Base-by-base conservation (phyloP, 73 alveolate species). In the Paramecium pentaurelia region DNA sequence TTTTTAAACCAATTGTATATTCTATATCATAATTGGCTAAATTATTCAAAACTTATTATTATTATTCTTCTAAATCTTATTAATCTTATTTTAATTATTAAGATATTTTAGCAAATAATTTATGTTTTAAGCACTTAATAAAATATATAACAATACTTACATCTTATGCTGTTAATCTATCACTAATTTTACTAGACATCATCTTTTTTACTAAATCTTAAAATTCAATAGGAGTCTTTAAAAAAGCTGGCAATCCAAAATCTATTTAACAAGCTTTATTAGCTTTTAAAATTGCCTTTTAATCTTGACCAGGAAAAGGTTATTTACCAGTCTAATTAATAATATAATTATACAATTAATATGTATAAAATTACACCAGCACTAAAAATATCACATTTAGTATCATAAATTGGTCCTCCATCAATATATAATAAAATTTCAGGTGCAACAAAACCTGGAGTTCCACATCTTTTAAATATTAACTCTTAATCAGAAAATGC, bases 241-340 rank as follows among this genome's bases (percentile, higher is more conserved):
- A 59, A 42, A 89, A 89, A 1, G 58, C 47, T 25, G 94, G 94
- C 58, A 89, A 73, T 58, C 88, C 94, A 49, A 71, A 89, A 45
- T 83, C 92, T 36, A 89, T 37, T 49, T 89, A 77, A 49, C 94
- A 89, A 10, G 94, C 75, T 73, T 89, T 89, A 34, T 89, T 89
- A 30, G 94, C 94, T 49, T 83, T 77, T 83, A 89, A 73, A 12
- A 89, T 89, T 30, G 54, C 49, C 37, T 89, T 89, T 42, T 89
- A 73, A 73, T 89, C 94, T 54, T 68, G 20, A 12, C 94, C 94
- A 71, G 47, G 75, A 25, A 89, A 89, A 4, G 94, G 94, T 40
- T 89, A 47, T 30, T 89, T 89, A 3, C 94, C 94, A 80, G 91
- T 80, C 88, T 75, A 16, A 36, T 16, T 30, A 14, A 10, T 12